Base-by-base conservation (phyloP, 177 flowering plant genomes). In the Vitis hybrid region DNA sequence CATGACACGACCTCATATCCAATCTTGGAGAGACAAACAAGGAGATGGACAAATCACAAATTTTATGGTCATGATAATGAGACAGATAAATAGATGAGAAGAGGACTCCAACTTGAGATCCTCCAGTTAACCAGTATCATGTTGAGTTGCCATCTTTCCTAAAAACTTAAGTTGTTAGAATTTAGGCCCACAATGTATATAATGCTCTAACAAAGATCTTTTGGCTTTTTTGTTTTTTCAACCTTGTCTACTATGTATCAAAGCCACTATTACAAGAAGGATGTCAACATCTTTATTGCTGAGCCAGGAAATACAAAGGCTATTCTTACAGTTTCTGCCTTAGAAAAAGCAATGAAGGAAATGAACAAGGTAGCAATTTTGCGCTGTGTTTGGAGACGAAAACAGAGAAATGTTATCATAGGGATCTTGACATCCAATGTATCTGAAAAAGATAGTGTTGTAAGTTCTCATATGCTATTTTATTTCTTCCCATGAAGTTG, bases 321-420 rank as follows among this genome's bases (percentile, higher is more conserved):
- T 63, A 78, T 73, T 66, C 71, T 87, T 62, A 97, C 97, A 11
- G 92, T 88, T 82, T 95, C 99, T 75, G 87, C 97, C 21, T 68
- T 95, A 68, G 97, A 90, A 66, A 88, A 91, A 83, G 97, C 95
- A 70, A 90, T 95, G 98, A 87, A 87, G 73, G 91, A 93, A 74
- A 82, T 75, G 79, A 84, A 87, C 55, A 95, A 87, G 82, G 96
- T 91, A 18, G 97, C 97, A 45, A 89, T 95, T 78, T 8, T 93
- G 64, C 94, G 98, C 0, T 95, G 99, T 83, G 99, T 89, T 32
- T 95, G 94, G 94, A 89, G 97, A 79, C 92, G 90, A 72, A 91
- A 95, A 60, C 98, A 90, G 65, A 87, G 80, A 50, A 91, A 69
- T 83, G 92, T 93, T 55, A 92, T 89, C 56, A 68, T 93, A 45